Evolutionary conservation across 2,329 filamentous ascomycete species (phyloP), one percentile per base, ranked within the genome.

Genomic region (Colletotrichum tropicale): DNA sequence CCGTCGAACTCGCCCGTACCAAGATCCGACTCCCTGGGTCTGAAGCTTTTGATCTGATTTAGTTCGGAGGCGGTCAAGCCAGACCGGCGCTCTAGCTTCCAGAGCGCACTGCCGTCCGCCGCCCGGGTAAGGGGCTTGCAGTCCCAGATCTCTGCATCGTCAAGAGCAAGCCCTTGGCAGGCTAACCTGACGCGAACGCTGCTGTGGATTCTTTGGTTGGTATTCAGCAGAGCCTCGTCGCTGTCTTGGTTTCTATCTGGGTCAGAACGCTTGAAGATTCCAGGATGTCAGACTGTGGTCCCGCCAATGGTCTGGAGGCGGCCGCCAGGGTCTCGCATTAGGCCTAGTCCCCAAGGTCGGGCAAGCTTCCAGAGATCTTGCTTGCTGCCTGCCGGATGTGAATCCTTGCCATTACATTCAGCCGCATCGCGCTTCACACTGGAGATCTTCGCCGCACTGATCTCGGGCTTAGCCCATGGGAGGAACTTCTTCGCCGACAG

Each of bases 171-270:
- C 3, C 89, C 89, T 68, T 86, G 81, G 76, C 87, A 88, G 3
- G 87, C 87, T 18, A 91, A 84, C 8, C 89, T 85, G 24, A 90
- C 85, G 3, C 90, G 86, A 3, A 89, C 90, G 5, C 88, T 89
- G 76, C 86, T 87, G 79, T 91, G 89, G 43, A 91, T 86, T 18
- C 86, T 85, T 80, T 91, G 89, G 78, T 90, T 89, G 26, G 89
- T 91, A 73, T 88, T 85, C 66, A 86, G 78, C 32, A 91, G 85
- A 76, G 86, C 89, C n/a, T 82, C 81, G 3, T 79, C 77, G 55
- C 82, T 81, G 36, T 82, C 79, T 18, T 80, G 79, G 9, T 86
- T 84, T 2, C 84, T 85, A 56, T 83, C 81, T 3, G 85, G 83
- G 68, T 89, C 83, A 15, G 85, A 81, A 75, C 86, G 86, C 69